phyloP scores from a whole-genome alignment of 202 grass and related monocot species.

The Panicum virgatum region DNA sequence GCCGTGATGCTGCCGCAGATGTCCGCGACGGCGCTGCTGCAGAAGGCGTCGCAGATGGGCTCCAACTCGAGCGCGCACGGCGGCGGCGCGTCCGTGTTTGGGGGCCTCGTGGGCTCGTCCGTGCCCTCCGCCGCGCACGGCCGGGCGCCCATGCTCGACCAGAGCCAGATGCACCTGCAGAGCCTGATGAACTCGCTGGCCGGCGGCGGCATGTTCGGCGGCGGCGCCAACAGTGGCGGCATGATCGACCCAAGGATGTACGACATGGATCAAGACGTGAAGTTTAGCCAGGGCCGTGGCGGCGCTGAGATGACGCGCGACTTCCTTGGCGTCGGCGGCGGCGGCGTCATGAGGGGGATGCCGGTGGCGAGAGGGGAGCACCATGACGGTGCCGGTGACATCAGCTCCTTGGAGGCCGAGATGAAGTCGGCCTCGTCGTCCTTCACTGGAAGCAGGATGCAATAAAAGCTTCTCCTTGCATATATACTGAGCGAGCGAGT shows the following conservation, averaged over 20 bases:
- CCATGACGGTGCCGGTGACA: conserved; percentile 44
- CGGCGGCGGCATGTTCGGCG: conserved; percentile 52
- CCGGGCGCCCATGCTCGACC: conserved; percentile 38
- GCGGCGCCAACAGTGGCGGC: conserved; percentile 12
- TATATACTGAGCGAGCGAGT: neutral
- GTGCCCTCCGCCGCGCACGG: conserved; percentile 2
- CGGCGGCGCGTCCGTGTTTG: conserved; percentile 55
- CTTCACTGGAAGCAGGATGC: conserved; percentile 65
- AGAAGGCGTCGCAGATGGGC: conserved; percentile 92
- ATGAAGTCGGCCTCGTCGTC: conserved; percentile 78
- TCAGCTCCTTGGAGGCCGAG: conserved; percentile 71
- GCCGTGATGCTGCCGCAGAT: conserved; percentile 72
- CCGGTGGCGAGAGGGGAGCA: conserved; percentile 55
- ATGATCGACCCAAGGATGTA: conserved; percentile 62
- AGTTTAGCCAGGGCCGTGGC: conserved; percentile 48
- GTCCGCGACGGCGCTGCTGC: conserved; percentile 93
- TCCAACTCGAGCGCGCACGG: conserved; percentile 50
- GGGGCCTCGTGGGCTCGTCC: conserved; percentile 42
- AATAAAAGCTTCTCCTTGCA: conserved; percentile 38
- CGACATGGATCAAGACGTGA: conserved; percentile 77
- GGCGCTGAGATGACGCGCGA: conserved; percentile 71
- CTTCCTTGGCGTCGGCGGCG: conserved; percentile 75
- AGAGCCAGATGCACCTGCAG: conserved; percentile 72
- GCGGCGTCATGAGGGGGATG: conserved; percentile 44
- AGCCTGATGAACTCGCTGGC: conserved; percentile 89